A percentile compares a stretch with the other conserved stretches of the same genome.
These are phyloP conservation scores for Gautieria morchelliformis DNA, from an alignment of 768 basidiomycete genomes.

Conservation along the genomic window DNA sequence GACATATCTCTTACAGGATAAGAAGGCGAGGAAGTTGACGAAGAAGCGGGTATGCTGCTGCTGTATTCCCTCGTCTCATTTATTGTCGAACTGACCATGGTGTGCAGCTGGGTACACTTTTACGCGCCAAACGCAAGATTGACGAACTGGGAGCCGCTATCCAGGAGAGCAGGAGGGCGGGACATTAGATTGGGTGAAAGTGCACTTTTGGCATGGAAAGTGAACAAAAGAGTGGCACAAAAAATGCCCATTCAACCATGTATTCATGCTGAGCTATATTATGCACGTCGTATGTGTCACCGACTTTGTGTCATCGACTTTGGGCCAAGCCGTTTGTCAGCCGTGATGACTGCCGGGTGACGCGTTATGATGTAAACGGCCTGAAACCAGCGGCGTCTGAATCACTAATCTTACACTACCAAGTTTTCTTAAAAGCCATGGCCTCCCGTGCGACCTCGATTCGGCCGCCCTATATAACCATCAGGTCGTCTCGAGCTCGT, in stretches of 20 bases:
- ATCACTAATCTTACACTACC: background rate
- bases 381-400: background rate
- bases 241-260: background rate
- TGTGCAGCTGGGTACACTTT: constrained; percentile 87
- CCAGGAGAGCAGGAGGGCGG: constrained; percentile 79
- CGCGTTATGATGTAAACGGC: no score
- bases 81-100: background rate
- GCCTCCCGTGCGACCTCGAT: constrained; percentile 5
- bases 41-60: constrained; percentile 87
- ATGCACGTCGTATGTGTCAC: background rate
- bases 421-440: background rate
- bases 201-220: no score
- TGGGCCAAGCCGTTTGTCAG: no score
- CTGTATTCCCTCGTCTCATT: background rate
- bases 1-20: constrained; percentile 51
- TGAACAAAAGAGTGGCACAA: no score
- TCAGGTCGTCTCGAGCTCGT: background rate
- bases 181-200: constrained; percentile 35
- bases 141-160: constrained; percentile 91
- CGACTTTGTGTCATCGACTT: no score
- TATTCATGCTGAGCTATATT: background rate
- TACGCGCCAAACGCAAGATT: constrained; percentile 97
- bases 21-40: constrained; percentile 98
- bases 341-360: no score
- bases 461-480: constrained; percentile 3